These are phyloP conservation scores for Austroboletus novae-zelandiae DNA, from an alignment of 1,284 basidiomycete genomes.

Conservation along the genomic window DNA sequence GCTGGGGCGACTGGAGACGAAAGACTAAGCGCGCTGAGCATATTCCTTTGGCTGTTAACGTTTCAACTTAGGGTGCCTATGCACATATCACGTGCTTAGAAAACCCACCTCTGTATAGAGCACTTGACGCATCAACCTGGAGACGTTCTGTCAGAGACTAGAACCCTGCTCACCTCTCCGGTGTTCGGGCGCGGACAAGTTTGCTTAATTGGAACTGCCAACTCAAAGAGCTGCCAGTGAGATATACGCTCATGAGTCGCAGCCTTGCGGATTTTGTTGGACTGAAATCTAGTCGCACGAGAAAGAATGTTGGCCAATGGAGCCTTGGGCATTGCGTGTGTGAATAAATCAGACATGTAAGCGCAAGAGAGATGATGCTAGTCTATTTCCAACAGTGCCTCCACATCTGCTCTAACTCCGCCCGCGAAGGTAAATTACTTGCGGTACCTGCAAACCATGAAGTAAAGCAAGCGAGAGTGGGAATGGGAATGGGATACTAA, in stretches of 20 bases:
- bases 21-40: not conserved
- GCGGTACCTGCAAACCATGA: slow-evolving; percentile 26
- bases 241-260: too few relatives aligned
- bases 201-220: too few relatives aligned
- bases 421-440: slow-evolving; percentile 16
- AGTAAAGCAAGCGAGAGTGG: not conserved
- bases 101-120: slow-evolving; percentile 10
- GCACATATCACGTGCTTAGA: slow-evolving; percentile 24
- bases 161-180: not conserved
- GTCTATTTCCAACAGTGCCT: slow-evolving; percentile 21
- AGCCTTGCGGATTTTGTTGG: not conserved
- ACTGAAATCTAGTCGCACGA: slow-evolving; percentile 4
- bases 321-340: not conserved
- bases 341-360: slow-evolving; percentile 9
- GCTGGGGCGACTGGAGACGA: not conserved
- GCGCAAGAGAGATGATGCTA: slow-evolving; percentile 21
- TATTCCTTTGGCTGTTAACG: slow-evolving; percentile 10
- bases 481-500: slow-evolving; percentile 38
- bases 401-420: slow-evolving; percentile 2
- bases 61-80: too few relatives aligned
- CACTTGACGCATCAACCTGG: not conserved
- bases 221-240: too few relatives aligned
- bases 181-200: too few relatives aligned
- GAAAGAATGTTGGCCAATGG: not conserved
- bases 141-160: too few relatives aligned